These are phyloP conservation scores for Colletotrichum graminicola DNA, from an alignment of 2,329 filamentous ascomycete species.

Conservation along the genomic window DNA sequence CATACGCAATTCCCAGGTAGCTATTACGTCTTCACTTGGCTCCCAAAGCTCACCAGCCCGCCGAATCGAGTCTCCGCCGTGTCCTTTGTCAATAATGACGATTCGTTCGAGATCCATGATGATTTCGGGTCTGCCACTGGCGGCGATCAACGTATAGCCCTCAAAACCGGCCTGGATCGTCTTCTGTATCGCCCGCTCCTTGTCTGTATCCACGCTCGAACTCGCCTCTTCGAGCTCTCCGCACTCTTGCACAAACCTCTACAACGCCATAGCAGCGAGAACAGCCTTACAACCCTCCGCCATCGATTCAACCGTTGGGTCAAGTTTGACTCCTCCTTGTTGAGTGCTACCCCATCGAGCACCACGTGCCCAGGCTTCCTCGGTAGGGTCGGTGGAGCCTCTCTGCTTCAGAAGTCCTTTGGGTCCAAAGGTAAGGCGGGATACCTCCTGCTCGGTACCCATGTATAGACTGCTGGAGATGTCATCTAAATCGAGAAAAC, in stretches of 20 bases:
- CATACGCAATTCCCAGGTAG: no score
- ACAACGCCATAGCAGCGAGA: conserved; percentile 48
- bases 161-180: conserved; percentile 46
- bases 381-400: conserved; percentile 44
- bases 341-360: conserved; percentile 54
- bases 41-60: no score
- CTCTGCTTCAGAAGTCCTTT: background rate
- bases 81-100: conserved; percentile 54
- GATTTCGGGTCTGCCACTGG: conserved; percentile 55
- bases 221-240: conserved; percentile 50
- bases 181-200: conserved; percentile 49
- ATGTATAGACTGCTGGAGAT: background rate
- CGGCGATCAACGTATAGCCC: conserved; percentile 60
- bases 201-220: conserved; percentile 49
- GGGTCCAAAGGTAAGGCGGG: background rate
- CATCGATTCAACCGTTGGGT: conserved; percentile 47
- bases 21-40: no score
- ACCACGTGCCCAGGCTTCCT: conserved; percentile 43
- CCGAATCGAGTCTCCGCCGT: no score
- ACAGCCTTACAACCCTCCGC: conserved; percentile 45
- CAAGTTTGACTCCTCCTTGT: conserved; percentile 54
- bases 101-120: conserved; percentile 61
- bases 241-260: conserved; percentile 43
- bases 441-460: background rate
- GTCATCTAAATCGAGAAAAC: background rate